Evolutionary conservation across 2,329 filamentous ascomycete species (phyloP), one percentile per base, ranked within the genome.

Genomic region (Cercospora zeae-maydis): DNA sequence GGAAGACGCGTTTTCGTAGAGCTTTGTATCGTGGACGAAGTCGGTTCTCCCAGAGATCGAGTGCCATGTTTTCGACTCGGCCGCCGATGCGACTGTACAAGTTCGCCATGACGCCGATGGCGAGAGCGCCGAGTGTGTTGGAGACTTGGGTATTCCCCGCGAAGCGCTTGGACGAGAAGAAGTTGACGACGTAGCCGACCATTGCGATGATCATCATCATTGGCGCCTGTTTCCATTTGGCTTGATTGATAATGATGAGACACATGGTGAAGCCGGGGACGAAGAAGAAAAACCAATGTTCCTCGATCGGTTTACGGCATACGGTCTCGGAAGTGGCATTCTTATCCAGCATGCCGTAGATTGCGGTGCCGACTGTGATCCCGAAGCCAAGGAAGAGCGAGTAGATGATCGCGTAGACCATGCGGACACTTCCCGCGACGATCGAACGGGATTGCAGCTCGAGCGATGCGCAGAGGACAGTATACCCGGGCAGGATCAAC

Each of bases 241-340:
- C 89, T 68, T 93, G 90, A 75, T 93, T 93, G 74, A 93, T 88
- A 71, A 93, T 82, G 64, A 89, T 88, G 39, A 93, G 82, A 70
- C 88, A 91, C 30, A 91, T 72, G 8, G 90, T 86, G 74, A 93
- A 96, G 6, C 83, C 75, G 0, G 89, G 84, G 0, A 93, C 91
- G 71, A 92, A 92, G 31, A 88, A 78, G 77, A 93, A 92, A 62
- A 83, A 84, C 65, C 82, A 84, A 34, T 80, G 77, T 6, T 82
- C 80, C 2, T 76, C 76, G 61, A 87, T 80, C 0, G 81, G 75
- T 27, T 81, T 75, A 0, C 57, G 39, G 70, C 80, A 82, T 2
- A 68, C 72, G 0, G 78, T 81, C 2, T 73, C 70, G 0, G 79
- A 80, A 2, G 77, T 80, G 10, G 81, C 80, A 60, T 80, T 77